These are phyloP conservation scores for Hydnomerulius pinastri DNA, from an alignment of 768 basidiomycete species.

Conservation along the genomic window DNA sequence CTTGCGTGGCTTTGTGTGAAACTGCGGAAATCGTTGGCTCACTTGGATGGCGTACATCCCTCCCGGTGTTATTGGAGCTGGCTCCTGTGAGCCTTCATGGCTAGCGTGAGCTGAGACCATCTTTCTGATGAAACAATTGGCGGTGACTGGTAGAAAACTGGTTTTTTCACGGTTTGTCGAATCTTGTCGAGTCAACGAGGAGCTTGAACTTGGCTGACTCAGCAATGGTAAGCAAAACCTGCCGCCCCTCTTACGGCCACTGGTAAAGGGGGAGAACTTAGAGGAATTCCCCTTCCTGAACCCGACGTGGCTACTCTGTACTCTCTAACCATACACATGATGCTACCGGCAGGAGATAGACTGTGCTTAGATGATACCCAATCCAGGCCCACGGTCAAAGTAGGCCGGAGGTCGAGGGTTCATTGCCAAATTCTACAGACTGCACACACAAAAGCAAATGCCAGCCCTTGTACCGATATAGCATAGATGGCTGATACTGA, in stretches of 20 bases:
- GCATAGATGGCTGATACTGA: too few species aligned
- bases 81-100: conserved; percentile 41
- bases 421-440: too few species aligned
- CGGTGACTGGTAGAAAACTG: conserved; percentile 7
- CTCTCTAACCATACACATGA: too few species aligned
- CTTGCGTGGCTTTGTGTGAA: conserved; percentile 27
- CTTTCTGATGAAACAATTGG: conserved; percentile 1
- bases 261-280: neutral
- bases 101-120: conserved; percentile 35
- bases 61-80: conserved; percentile 69
- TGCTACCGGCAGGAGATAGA: too few species aligned
- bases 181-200: conserved; percentile 1
- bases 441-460: too few species aligned
- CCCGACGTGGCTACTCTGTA: too few species aligned
- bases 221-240: neutral
- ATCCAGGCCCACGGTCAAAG: too few species aligned
- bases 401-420: too few species aligned
- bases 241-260: too few species aligned
- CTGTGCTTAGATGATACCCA: too few species aligned
- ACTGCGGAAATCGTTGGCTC: conserved; percentile 30
- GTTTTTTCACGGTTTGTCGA: neutral
- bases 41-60: conserved; percentile 80
- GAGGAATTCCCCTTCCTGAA: neutral
- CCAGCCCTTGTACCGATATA: too few species aligned
- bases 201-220: neutral